A percentile compares a stretch with the other conserved stretches of the same genome.
phyloP scores from a whole-genome alignment of 371 early-diverging fungal genomes.

The Mucor lusitanicus region DNA sequence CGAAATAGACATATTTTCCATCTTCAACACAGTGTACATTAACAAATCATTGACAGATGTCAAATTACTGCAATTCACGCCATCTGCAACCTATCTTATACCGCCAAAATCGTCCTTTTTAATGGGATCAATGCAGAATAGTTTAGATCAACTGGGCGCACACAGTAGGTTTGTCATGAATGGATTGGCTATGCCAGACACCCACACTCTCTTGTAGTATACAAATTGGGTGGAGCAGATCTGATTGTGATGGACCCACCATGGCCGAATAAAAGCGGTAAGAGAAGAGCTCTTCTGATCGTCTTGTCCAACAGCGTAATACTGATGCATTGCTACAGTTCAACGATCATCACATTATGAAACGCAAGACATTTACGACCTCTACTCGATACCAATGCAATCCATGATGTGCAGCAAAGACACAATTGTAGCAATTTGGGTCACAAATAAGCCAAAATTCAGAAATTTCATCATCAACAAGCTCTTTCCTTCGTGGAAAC shows the following conservation, averaged over 20 bases:
- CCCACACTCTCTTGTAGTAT: slow-evolving; percentile 4
- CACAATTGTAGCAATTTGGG: slow-evolving; percentile 71
- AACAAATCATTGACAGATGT: slow-evolving; percentile 11
- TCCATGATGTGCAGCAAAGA: slow-evolving; percentile 31
- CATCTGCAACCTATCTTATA: slow-evolving; percentile 32
- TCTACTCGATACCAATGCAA: slow-evolving; percentile 65
- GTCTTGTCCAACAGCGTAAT: background rate
- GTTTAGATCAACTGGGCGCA: slow-evolving; percentile 25
- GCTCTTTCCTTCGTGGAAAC: slow-evolving; percentile 69
- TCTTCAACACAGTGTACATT: slow-evolving; percentile 31
- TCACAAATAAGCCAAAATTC: slow-evolving; percentile 72
- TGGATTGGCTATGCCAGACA: background rate
- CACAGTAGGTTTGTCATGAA: slow-evolving; percentile 20
- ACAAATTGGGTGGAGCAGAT: slow-evolving; percentile 48
- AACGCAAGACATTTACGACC: slow-evolving; percentile 65
- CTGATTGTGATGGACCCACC: slow-evolving; percentile 79
- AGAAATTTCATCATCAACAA: slow-evolving; percentile 61
- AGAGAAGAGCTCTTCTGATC: background rate
- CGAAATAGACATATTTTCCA: slow-evolving; percentile 32
- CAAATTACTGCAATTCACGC: slow-evolving; percentile 16
- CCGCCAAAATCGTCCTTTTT: slow-evolving; percentile 39
- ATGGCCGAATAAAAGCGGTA: slow-evolving; percentile 73
- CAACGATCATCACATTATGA: slow-evolving; percentile 60
- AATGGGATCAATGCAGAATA: slow-evolving; percentile 40
- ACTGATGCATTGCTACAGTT: slow-evolving; percentile 27